Conservation (phyloP, 2,329 filamentous ascomycete genomes). For the Colletotrichum simmondsii region DNA sequence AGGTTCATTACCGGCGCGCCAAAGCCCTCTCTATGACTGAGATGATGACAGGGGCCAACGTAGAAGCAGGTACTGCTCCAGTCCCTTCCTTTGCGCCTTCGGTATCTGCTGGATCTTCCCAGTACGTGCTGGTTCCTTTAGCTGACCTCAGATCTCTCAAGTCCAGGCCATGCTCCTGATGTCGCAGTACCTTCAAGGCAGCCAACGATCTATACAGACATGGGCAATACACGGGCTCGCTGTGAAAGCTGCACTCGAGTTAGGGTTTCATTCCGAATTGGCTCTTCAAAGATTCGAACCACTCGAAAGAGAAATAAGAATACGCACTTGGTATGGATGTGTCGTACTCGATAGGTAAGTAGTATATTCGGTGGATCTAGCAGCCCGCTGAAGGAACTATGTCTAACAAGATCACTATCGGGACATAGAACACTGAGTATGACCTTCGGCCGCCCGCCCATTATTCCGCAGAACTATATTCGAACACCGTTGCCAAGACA, state of each 20-base stretch:
- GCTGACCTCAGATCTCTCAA: constrained; percentile 25
- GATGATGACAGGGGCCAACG: constrained; percentile 51
- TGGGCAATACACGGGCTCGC: constrained; percentile 66
- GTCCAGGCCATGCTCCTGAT: constrained; percentile 62
- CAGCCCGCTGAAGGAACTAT: too few relatives aligned
- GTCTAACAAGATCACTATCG: too few relatives aligned
- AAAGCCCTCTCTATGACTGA: constrained; percentile 54
- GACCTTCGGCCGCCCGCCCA: constrained; percentile 60
- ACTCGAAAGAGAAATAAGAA: constrained; percentile 57
- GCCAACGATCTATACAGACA: constrained; percentile 61
- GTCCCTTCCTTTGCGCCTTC: background rate
- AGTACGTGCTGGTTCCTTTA: background rate
- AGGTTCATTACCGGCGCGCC: constrained; percentile 57
- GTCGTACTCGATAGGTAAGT: constrained; percentile 56
- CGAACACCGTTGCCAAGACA: constrained; percentile 48
- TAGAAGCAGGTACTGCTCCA: constrained; percentile 51
- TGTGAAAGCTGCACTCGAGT: constrained; percentile 59
- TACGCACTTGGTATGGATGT: constrained; percentile 61
- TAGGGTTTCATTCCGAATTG: constrained; percentile 60
- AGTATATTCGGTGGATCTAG: background rate
- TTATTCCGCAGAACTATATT: constrained; percentile 57
- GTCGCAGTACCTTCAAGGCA: constrained; percentile 64
- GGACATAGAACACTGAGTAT: constrained; percentile 55
- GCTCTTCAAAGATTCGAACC: constrained; percentile 47
- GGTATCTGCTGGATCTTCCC: too few relatives aligned